A percentile compares a stretch with the other conserved stretches of the same genome.
Evolutionary conservation across 106 monocot genomes (phyloP).

Genomic region (Platanthera zijinensis): DNA sequence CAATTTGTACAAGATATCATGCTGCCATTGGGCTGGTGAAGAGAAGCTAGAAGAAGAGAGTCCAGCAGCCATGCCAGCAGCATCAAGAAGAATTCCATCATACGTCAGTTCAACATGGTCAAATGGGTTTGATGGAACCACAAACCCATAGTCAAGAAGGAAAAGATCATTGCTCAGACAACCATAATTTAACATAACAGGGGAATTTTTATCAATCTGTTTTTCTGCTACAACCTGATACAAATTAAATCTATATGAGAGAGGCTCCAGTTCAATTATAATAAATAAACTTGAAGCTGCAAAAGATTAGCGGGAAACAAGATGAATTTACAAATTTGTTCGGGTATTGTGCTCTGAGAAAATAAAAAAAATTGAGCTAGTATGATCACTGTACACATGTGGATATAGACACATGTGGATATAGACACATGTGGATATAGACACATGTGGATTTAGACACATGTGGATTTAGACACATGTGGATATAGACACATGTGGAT

Average conservation of each 20-base stretch:
- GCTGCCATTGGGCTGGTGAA: constrained; percentile 78
- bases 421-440: too few species aligned
- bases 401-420: too few species aligned
- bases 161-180: constrained; percentile 83
- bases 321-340: background rate
- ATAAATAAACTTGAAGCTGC: background rate
- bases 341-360: too few species aligned
- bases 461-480: too few species aligned
- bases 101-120: constrained; percentile 75
- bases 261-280: background rate
- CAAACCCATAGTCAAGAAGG: constrained; percentile 98
- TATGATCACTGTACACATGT: too few species aligned
- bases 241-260: background rate
- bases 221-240: constrained; percentile 65
- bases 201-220: constrained; percentile 42
- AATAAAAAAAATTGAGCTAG: too few species aligned
- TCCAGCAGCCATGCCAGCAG: constrained; percentile 74
- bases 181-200: constrained; percentile 81
- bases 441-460: too few species aligned
- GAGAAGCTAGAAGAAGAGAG: constrained; percentile 67
- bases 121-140: constrained; percentile 65
- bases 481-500: too few species aligned
- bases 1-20: constrained; percentile 61
- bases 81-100: constrained; percentile 82
- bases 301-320: background rate